A percentile compares a stretch with the other conserved stretches of the same genome.
These are phyloP conservation scores for Pseudotsuga menziesii DNA, from an alignment of 75 land plant species.

Conservation along the genomic window DNA sequence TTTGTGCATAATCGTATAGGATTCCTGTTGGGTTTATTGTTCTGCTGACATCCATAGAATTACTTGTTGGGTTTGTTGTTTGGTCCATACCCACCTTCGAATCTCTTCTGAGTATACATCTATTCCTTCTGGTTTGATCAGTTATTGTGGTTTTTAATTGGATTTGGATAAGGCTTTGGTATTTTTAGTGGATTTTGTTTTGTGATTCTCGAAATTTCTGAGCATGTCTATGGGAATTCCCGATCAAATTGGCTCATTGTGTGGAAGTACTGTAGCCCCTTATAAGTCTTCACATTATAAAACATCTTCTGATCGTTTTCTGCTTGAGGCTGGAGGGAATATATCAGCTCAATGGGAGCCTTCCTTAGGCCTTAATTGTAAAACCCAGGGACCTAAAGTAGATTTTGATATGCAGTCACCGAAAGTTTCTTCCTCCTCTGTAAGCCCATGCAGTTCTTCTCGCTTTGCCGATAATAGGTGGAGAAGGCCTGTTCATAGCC, in stretches of 20 bases:
- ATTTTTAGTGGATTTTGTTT: background rate
- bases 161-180: too few relatives aligned
- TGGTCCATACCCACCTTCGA: background rate
- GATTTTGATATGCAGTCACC: background rate
- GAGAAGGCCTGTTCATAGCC: background rate
- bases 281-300: background rate
- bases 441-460: slow-evolving; percentile 33
- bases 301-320: background rate
- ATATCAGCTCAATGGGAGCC: slow-evolving; percentile 27
- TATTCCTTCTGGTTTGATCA: too few relatives aligned
- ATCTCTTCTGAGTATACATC: too few relatives aligned
- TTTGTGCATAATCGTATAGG: background rate
- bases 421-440: slow-evolving; percentile 25
- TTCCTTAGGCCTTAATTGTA: slow-evolving; percentile 12
- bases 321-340: slow-evolving; percentile 5
- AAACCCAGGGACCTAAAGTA: slow-evolving; percentile 16
- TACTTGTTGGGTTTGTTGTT: background rate
- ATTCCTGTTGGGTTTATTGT: too few relatives aligned
- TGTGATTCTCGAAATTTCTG: background rate
- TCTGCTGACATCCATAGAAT: background rate
- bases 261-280: slow-evolving; percentile 12
- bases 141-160: too few relatives aligned
- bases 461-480: slow-evolving; percentile 12
- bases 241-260: slow-evolving; percentile 37
- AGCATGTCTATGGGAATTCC: slow-evolving; percentile 33